Base-by-base conservation (phyloP, 176 grass and related monocot species). In the Musa acuminata region DNA sequence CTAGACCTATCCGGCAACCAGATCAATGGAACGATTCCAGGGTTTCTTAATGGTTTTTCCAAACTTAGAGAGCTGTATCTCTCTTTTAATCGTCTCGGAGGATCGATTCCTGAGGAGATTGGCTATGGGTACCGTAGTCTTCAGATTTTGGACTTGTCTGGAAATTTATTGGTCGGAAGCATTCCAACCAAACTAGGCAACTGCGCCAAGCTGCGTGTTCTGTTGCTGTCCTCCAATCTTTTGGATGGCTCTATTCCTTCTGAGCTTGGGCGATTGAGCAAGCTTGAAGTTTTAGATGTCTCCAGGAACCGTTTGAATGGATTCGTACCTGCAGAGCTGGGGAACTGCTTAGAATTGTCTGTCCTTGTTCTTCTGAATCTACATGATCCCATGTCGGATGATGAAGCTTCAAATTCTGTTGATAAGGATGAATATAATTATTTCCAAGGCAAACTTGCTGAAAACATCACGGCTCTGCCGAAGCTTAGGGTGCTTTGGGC, bases 1-100 rank as follows among this genome's bases (percentile, higher is more conserved):
- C 49, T 92, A 77, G 81, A 96, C 86, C 87, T 96, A 70, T 92
- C 92, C 1, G 79, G 89, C 75, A 96, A 96, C 76, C 87, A 72
- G 75, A 54, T 96, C 60, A 83, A 71, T 29, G 81, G 81, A 52
- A 78, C 81, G 2, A 52, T 83, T 55, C 75, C 75, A 13, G 10
- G 27, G 21, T 83, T 48, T 83, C 49, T 78, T 13, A 65, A 67
- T 72, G 25, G 51, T 53, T 21, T 78, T 16, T 52, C 74, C 22
- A 62, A 83, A 27, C n/a, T 83, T 13, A 83, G 35, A 43, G 54
- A 65, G 54, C 51, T 83, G 21, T 71, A 50, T 24, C 81, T 83
- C 20, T 71, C 74, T 27, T 83, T 60, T 50, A 83, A 83, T 53
- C 65, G 25, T 8, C 75, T 93, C 66, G 55, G 13, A n/a, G 80